Evolutionary conservation across 2,329 filamentous ascomycete species (phyloP).

Genomic region (Cytospora chrysosperma): DNA sequence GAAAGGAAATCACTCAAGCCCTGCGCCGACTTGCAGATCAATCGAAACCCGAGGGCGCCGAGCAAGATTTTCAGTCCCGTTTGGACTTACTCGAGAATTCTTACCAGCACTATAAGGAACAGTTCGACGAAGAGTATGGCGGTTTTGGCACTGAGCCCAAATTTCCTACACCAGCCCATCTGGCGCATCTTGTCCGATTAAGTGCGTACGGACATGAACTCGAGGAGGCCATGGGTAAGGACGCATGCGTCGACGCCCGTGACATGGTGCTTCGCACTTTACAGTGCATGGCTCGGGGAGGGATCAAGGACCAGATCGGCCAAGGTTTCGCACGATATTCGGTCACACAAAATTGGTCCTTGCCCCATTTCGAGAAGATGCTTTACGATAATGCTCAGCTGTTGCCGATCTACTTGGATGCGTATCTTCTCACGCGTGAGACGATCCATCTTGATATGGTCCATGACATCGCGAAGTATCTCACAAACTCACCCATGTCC

Average conservation of each 20-base stretch:
- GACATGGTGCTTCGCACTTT: constrained; percentile 77
- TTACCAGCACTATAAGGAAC: constrained; percentile 70
- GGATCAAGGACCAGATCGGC: constrained; percentile 51
- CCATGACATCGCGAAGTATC: constrained; percentile 50
- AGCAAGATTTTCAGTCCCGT: constrained; percentile 53
- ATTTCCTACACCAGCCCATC: constrained; percentile 78
- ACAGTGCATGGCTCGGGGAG: constrained; percentile 61
- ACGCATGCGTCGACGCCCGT: constrained; percentile 68
- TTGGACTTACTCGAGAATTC: constrained; percentile 84
- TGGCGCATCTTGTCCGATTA: constrained; percentile 74
- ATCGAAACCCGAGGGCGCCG: constrained; percentile 46
- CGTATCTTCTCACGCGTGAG: constrained; percentile 59
- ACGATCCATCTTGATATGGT: constrained; percentile 64
- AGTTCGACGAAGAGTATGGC: constrained; percentile 70
- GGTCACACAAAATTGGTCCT: constrained; percentile 81
- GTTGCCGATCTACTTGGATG: constrained; percentile 75
- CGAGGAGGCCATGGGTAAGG: constrained; percentile 47
- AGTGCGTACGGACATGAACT: constrained; percentile 60
- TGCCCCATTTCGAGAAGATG: constrained; percentile 94
- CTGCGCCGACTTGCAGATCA: constrained; percentile 5
- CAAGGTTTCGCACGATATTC: constrained; percentile 67
- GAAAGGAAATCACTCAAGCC: constrained; percentile 13
- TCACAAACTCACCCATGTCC: constrained; percentile 68
- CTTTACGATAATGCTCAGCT: constrained; percentile 85
- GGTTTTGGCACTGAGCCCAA: constrained; percentile 82